Conservation (phyloP, 2,329 filamentous ascomycete genomes). For the Madurella mycetomatis region DNA sequence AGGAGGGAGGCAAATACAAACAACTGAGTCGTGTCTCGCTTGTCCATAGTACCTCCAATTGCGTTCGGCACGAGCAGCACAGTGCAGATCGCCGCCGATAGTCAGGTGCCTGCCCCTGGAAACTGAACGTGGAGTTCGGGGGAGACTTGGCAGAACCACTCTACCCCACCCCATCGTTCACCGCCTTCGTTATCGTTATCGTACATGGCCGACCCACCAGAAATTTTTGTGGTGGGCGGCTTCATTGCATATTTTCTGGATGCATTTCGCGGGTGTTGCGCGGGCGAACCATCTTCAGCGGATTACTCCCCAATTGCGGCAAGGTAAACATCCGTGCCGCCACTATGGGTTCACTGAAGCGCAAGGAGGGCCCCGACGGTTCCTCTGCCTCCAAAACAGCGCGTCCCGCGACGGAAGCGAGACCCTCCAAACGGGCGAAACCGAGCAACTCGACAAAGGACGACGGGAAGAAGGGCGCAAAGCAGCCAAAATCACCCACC, state of each 20-base stretch:
- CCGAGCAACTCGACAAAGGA: conserved; percentile 35
- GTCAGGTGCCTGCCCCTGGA: too few species aligned
- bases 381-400: conserved; percentile 46
- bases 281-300: conserved; percentile 6
- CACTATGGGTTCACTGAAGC: conserved; percentile 53
- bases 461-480: conserved; percentile 24
- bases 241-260: conserved; percentile 7
- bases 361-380: conserved; percentile 53
- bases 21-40: too few species aligned
- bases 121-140: too few species aligned
- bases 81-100: too few species aligned
- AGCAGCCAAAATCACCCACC: conserved; percentile 30
- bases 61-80: too few species aligned
- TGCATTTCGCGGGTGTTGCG: conserved; percentile 1
- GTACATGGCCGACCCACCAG: conserved; percentile 20
- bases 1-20: too few species aligned
- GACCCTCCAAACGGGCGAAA: conserved; percentile 47
- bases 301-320: conserved; percentile 21
- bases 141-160: not conserved
- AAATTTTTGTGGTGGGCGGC: conserved; percentile 25
- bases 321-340: conserved; percentile 7
- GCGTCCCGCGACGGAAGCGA: conserved; percentile 42
- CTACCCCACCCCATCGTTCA: conserved; percentile 4
- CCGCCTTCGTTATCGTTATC: conserved; percentile 30
- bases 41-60: too few species aligned